Base-by-base conservation (phyloP, 352 stramenopile genomes). In the Aphanomyces invadans region DNA sequence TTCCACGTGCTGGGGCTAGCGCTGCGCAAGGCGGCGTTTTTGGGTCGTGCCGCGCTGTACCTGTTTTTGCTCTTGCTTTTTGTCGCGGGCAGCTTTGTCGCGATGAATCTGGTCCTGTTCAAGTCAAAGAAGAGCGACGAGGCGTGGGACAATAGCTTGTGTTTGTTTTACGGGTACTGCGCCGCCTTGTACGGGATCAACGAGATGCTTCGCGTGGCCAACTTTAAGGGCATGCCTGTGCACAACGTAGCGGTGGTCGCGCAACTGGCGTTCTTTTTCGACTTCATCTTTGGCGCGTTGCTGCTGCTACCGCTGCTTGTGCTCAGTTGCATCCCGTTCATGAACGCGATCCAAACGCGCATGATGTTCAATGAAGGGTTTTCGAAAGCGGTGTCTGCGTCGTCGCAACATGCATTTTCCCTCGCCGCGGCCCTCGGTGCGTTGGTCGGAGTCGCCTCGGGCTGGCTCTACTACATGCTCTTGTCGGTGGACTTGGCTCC, bases 361-460 rank as follows among this genome's bases (percentile, higher is more conserved):
- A 94, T 94, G 85, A 94, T 94, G 85, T 94, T 92, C 80, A 94
- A 94, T 72, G 87, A 94, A 76, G 83, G 83, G 38, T 94, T 94
- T 62, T 91, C 83, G 1, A 79, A 92, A 54, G 85, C 90, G 19
- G 76, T 94, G 21, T 94, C 85, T 44, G 85, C 83, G 4, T 92
- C 85, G 39, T 91, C 83, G 29, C 85, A 94, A 74, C 91, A 94
- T 65, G 85, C 85, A 23, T 89, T 94, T 64, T 91, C 81, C 19
- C 73, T 94, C 2, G 83, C 83, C 23, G 78, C 83, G 12, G 87
- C 89, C 65, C 88, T 92, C 71, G 85, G 85, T 2, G 71, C 87
- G 19, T 62, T 91, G 21, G 81, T 81, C 7, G 85, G 85, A 25
- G 71, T 77, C 31, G 83, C 81, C 45, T 88, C 79, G 45, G 85